Evolutionary conservation across 768 basidiomycete species (phyloP), one percentile per base, ranked within the genome.

Genomic region (Tephrocybe sp.): DNA sequence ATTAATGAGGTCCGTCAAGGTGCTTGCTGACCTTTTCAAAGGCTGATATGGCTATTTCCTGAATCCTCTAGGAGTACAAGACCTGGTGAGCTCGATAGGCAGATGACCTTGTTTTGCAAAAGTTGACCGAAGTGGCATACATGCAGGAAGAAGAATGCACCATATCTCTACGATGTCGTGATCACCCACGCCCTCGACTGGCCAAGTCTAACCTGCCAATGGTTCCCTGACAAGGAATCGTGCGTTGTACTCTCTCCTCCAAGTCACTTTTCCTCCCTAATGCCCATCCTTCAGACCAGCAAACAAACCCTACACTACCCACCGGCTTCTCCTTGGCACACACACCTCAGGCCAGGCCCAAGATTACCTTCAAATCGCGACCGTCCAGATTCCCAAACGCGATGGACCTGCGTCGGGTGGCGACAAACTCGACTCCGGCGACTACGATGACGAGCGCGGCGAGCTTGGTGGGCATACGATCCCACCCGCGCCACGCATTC

Each of bases 221-320:
- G 97, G 97, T 90, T 99, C 69, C 97, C 97, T 0, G 97, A 99
- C 76, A 88, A 85, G 68, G 92, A 98, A 71, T 82, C 84, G 95
- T 95, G 60, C 64, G 91, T 45, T 20, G 2, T 1, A 24, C 12
- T 70, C 10, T 28, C 48, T 18, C 37, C 45, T 36, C 26, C 23
- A 30, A 18, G 24, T 25, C 28, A 5, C 5, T 36, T n/a, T 4
- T 9, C 28, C n/a, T 48, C 14, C 44, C 41, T 30, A 21, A 51
- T n/a, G 24, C 25, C 28, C 36, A 39, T 21, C 28, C 17, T 48
- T n/a, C 56, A 97, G 93, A 51, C 90, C 93, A 17, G 73, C 87
- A 49, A 86, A 89, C 71, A 96, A 94, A 62, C 85, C 94, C n/a
- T 98, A 96, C 72, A 93, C 93, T 8, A 83, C 86, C 36, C 97